phyloP scores from a whole-genome alignment of 225 moss, liverwort and hornwort genomes.

The Sphagnum tenellum region DNA sequence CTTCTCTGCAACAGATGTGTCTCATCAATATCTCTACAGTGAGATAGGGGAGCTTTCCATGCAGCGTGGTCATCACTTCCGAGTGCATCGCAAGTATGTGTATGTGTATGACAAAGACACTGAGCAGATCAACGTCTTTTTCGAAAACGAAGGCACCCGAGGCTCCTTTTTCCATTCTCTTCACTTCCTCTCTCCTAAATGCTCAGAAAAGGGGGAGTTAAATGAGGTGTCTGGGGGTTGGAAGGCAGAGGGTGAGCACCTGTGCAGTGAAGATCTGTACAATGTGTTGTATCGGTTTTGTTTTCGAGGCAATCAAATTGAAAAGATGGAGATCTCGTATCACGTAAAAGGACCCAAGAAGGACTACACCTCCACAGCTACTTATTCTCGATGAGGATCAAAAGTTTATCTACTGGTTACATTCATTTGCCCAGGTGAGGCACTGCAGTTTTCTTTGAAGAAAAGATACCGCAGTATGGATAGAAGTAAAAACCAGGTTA shows the following conservation, averaged over 20 bases:
- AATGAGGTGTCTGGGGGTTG: conserved; percentile 7
- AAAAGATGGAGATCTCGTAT: conserved; percentile 15
- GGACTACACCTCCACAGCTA: conserved; percentile 9
- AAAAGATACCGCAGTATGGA: too few species aligned
- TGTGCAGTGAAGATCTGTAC: conserved; percentile 10
- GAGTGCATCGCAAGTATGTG: conserved; percentile 13
- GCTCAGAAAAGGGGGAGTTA: background rate
- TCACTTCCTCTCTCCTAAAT: background rate
- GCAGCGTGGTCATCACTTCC: conserved; percentile 2
- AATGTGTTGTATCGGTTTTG: conserved; percentile 8
- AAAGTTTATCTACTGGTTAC: background rate
- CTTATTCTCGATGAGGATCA: conserved; percentile 3
- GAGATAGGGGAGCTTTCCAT: conserved; percentile 9
- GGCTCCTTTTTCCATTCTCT: conserved; percentile 12
- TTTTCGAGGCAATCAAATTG: conserved; percentile 9
- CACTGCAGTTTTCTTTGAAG: too few species aligned
- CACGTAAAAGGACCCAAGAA: conserved; percentile 9
- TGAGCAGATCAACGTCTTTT: conserved; percentile 15
- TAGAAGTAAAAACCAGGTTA: too few species aligned
- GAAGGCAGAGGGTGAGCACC: conserved; percentile 13
- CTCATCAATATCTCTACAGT: conserved; percentile 10
- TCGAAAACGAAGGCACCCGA: conserved; percentile 8
- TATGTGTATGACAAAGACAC: conserved; percentile 10
- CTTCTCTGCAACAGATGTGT: conserved; percentile 4
- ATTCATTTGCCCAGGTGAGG: too few species aligned